Evolutionary conservation across 2,329 filamentous ascomycete genomes (phyloP), one percentile per base, ranked within the genome.

Genomic region (Diaporthe citri): DNA sequence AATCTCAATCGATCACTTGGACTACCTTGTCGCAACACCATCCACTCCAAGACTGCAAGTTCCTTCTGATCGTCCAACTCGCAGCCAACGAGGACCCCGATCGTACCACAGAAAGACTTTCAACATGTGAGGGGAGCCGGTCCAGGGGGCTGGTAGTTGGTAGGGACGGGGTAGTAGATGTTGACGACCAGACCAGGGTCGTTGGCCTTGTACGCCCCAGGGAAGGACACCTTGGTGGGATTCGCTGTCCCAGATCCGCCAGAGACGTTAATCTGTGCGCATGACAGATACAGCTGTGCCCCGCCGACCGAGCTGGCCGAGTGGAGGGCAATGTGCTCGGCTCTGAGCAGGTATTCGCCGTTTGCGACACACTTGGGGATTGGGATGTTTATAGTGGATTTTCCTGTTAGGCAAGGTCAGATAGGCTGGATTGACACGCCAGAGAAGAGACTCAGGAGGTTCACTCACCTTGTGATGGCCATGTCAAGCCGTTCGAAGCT

Each of bases 251-350:
- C 86, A 25, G 77, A 77, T 46, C 86, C 85, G 15, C 86, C 86
- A 6, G 82, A 85, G 52, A 87, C 84, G 20, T 80, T 83, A 51
- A 87, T 76, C 78, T 86, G 84, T 4, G 82, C 84, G 72, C 84
- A 86, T 25, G 82, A 83, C 64, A 88, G 81, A 76, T 88, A 88
- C 56, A 86, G 83, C 80, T 88, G 86, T 6, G 87, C 87, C 4
- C 86, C 86, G 5, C 84, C 84, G 7, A 80, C 79, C 12, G 78
- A 78, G 51, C 82, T 79, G 4, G 87, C 86, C 66, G 79, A 81
- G 79, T 89, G 87, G 13, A 89, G 82, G 5, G 83, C 87, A 72
- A 88, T 85, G 75, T 88, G 86, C 80, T 89, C 87, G 25, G 86
- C 84, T 20, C 87, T 84, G 6, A 88, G 79, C 36, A 88, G 83